These are phyloP conservation scores for Sisymbrium irio DNA, from an alignment of 345 rosid species.

Conservation along the genomic window DNA sequence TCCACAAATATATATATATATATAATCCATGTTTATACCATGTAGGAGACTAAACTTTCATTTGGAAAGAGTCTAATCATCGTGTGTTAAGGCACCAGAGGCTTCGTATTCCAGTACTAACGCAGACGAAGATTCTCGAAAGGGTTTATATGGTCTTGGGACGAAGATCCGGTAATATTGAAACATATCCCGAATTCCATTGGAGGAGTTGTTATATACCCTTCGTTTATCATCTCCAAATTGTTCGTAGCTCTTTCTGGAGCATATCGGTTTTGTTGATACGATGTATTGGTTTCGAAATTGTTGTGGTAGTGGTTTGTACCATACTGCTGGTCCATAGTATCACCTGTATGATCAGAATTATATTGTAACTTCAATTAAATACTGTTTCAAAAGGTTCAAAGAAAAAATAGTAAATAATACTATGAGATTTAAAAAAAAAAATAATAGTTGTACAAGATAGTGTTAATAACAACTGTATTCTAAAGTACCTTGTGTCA, in stretches of 20 bases:
- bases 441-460: neutral
- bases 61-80: neutral
- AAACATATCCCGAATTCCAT: conserved; percentile 27
- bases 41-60: neutral
- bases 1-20: neutral
- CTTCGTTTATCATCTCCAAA: conserved; percentile 27
- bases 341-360: conserved; percentile 36
- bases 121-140: neutral
- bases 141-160: conserved; percentile 40
- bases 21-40: neutral
- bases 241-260: conserved; percentile 13
- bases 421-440: neutral
- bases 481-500: conserved; percentile 52
- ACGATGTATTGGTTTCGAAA: conserved; percentile 25
- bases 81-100: neutral
- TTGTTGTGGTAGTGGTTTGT: conserved; percentile 35
- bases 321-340: conserved; percentile 40
- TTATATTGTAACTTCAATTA: neutral
- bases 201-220: neutral
- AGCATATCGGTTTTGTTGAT: conserved; percentile 33
- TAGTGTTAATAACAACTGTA: neutral
- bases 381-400: too few relatives aligned
- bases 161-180: conserved; percentile 42
- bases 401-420: neutral
- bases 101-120: conserved; percentile 2